Conservation (phyloP, 2,329 filamentous ascomycete genomes). For the Rhexocercosporidium sp. region DNA sequence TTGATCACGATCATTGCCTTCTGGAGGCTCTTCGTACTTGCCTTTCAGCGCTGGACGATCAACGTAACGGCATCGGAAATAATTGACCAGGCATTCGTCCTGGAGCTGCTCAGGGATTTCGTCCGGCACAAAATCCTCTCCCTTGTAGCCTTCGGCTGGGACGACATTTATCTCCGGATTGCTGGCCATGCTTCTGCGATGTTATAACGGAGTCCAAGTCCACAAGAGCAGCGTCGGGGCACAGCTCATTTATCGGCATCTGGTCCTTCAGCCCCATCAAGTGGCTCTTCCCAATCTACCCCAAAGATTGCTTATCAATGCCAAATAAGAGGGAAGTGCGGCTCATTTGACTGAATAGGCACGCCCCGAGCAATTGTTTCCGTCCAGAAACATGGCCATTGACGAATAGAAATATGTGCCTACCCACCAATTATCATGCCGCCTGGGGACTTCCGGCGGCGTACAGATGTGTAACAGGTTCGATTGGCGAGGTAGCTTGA, state of each 20-base stretch:
- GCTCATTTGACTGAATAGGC: conserved; percentile 6
- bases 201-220: background rate
- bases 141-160: background rate
- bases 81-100: conserved; percentile 11
- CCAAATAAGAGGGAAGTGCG: conserved; percentile 1
- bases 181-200: background rate
- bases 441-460: background rate
- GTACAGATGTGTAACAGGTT: conserved; percentile 1
- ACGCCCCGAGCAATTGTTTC: background rate
- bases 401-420: background rate
- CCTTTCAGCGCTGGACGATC: background rate
- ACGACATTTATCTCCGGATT: background rate
- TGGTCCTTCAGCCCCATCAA: conserved; percentile 1
- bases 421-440: background rate
- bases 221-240: background rate
- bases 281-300: background rate
- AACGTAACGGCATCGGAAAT: conserved; percentile 15
- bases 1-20: background rate
- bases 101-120: conserved; percentile 5
- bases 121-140: conserved; percentile 12
- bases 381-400: background rate
- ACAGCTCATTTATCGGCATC: conserved; percentile 1
- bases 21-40: background rate
- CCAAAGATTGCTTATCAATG: background rate
- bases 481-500: background rate